phyloP scores from a whole-genome alignment of 441 rosid genomes.

The Flueggea neowawraea region DNA sequence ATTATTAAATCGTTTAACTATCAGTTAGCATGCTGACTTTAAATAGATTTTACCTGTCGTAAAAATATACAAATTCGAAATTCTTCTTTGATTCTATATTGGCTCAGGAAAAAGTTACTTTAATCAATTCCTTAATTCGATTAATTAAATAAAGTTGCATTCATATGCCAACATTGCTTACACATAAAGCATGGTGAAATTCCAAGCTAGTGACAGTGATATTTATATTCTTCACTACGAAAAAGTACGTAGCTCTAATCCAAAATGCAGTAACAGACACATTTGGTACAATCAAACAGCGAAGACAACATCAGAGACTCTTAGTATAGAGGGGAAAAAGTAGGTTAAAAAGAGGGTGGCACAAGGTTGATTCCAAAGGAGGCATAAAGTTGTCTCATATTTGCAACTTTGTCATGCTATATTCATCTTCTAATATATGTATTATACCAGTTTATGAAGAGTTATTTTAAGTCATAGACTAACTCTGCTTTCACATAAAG shows the following conservation, averaged over 20 bases:
- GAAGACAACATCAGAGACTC: slow-evolving; percentile 8
- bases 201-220: not conserved
- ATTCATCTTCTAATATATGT: too few relatives aligned
- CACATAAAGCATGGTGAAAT: slow-evolving; percentile 12
- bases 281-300: slow-evolving; percentile 1
- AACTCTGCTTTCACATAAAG: too few relatives aligned
- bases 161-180: slow-evolving; percentile 12
- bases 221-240: slow-evolving; percentile 8
- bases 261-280: not conserved
- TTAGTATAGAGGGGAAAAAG: slow-evolving; percentile 5
- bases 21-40: too few relatives aligned
- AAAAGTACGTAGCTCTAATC: slow-evolving; percentile 13
- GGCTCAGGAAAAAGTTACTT: too few relatives aligned
- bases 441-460: too few relatives aligned
- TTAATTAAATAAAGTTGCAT: not conserved
- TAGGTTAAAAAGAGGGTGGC: slow-evolving; percentile 16
- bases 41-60: too few relatives aligned
- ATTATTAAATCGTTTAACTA: too few relatives aligned
- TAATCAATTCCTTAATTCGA: too few relatives aligned
- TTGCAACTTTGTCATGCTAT: too few relatives aligned
- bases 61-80: too few relatives aligned
- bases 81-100: too few relatives aligned
- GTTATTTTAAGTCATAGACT: too few relatives aligned
- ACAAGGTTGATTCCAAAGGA: slow-evolving; percentile 1
- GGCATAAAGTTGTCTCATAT: not conserved